Percentiles rank a stretch among this genome's conserved stretches.
Evolutionary conservation across 192 early-diverging fungal genomes (phyloP).

Genomic region (Backusella liffmaniae): DNA sequence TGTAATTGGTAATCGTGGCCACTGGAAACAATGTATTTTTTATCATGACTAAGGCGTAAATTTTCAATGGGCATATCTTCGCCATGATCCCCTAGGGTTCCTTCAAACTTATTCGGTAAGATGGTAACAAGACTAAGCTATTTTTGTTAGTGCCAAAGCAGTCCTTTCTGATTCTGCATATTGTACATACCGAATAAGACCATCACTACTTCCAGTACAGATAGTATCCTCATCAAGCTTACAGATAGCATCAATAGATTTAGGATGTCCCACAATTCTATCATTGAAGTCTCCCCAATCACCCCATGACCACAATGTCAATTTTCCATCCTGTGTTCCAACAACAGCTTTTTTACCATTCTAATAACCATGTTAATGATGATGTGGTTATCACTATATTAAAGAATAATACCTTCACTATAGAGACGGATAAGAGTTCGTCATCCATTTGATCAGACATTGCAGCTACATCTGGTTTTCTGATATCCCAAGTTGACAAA

Average conservation of each 20-base stretch:
- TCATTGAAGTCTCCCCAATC: conserved; percentile 94
- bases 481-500: conserved; percentile 88
- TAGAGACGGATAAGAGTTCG: conserved; percentile 81
- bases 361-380: conserved; percentile 30
- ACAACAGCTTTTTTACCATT: conserved; percentile 83
- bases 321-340: conserved; percentile 86
- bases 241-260: conserved; percentile 82
- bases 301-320: conserved; percentile 87
- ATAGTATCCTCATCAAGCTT: conserved; percentile 83
- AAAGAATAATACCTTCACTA: conserved; percentile 56
- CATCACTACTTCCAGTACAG: conserved; percentile 91
- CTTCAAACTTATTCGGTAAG: conserved; percentile 90
- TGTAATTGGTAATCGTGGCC: conserved; percentile 85
- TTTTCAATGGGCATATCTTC: conserved; percentile 89
- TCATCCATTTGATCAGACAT: conserved; percentile 95
- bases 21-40: conserved; percentile 74
- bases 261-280: conserved; percentile 92
- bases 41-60: conserved; percentile 68
- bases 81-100: conserved; percentile 82
- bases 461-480: conserved; percentile 80
- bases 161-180: neutral
- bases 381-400: no score
- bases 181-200: conserved; percentile 63
- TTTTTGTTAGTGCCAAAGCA: neutral
- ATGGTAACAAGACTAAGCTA: conserved; percentile 66